These are phyloP conservation scores for Capsella bursapastoris DNA, from an alignment of 345 rosid species.

Conservation along the genomic window DNA sequence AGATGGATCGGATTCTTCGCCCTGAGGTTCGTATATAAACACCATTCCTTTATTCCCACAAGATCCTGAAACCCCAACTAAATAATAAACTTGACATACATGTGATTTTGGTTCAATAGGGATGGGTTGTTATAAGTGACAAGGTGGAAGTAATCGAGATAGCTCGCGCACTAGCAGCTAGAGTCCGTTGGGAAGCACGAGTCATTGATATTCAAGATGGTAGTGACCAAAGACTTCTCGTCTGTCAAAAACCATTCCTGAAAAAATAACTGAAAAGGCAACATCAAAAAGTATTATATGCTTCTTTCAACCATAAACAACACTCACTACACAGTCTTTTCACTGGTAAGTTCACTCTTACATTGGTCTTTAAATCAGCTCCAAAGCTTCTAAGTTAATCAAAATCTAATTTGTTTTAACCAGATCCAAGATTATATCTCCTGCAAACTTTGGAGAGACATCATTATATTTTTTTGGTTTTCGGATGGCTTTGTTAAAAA, in stretches of 20 bases:
- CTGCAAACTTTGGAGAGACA: conserved; percentile 34
- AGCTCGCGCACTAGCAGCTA: conserved; percentile 76
- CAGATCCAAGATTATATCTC: conserved; percentile 32
- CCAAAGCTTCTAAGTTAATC: not conserved
- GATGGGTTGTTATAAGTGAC: conserved; percentile 89
- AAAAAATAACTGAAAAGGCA: conserved; percentile 56
- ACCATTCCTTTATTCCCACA: not conserved
- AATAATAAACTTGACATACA: not conserved
- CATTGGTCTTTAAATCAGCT: not conserved
- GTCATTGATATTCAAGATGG: conserved; percentile 95
- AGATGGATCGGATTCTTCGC: conserved; percentile 94
- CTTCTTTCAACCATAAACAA: conserved; percentile 34
- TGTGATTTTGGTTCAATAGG: conserved; percentile 51
- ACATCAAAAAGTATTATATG: not conserved
- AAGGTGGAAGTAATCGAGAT: conserved; percentile 76
- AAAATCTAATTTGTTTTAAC: not conserved
- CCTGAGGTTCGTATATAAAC: conserved; percentile 73
- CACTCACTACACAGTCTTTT: conserved; percentile 41
- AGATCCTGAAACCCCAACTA: not conserved
- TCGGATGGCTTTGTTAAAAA: conserved; percentile 16
- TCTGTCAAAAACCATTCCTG: conserved; percentile 91
- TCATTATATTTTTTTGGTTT: not conserved
- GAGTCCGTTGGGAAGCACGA: conserved; percentile 97
- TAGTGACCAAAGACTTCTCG: conserved; percentile 91
- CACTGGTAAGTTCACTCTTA: conserved; percentile 28